Evolutionary conservation across 768 basidiomycete genomes (phyloP), one percentile per base, ranked within the genome.

Genomic region (Tylopilus cervinicoccineus): DNA sequence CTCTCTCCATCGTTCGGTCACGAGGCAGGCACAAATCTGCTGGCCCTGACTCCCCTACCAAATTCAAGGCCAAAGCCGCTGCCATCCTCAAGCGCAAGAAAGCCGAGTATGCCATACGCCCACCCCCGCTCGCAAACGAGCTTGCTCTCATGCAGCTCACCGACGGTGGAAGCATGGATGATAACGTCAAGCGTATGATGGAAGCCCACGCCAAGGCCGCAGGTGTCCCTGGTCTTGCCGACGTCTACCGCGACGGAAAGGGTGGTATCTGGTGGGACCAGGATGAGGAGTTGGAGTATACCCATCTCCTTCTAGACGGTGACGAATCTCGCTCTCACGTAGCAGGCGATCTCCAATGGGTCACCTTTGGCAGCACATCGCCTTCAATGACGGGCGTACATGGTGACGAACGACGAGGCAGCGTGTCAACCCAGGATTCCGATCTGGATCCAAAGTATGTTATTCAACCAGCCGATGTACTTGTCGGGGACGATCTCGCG

Each of bases 231-330:
- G 53, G 56, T 34, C 77, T 79, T 12, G 73, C 70, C 1, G 81
- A 76, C 41, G 76, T 83, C 4, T 77, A 78, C 64, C 73, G 80
- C 16, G 84, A 88, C 47, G 80, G 67, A 0, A 70, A 75, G 22
- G 84, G 84, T 20, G 77, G 79, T 0, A 44, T 87, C 13, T 88
- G 86, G 84, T 75, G 77, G 72, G 86, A 88, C 55, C 77, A 76
- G 45, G 83, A 84, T 11, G 86, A 88, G 62, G 78, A 82, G 57
- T 72, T 76, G 74, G 86, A 88, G 58, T 86, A 81, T 53, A 70
- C 74, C 13, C 81, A 79, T 48, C 74, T 88, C 9, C 72, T 88
- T 26, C 69, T 65, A 37, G 72, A 69, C 22, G 62, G 70, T 13
- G 60, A 67, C 12, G 64, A 59, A 26, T 52, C 56, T 51, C 50